Conservation (phyloP, 306 rosid species). For the Aeschynomene evenia region DNA sequence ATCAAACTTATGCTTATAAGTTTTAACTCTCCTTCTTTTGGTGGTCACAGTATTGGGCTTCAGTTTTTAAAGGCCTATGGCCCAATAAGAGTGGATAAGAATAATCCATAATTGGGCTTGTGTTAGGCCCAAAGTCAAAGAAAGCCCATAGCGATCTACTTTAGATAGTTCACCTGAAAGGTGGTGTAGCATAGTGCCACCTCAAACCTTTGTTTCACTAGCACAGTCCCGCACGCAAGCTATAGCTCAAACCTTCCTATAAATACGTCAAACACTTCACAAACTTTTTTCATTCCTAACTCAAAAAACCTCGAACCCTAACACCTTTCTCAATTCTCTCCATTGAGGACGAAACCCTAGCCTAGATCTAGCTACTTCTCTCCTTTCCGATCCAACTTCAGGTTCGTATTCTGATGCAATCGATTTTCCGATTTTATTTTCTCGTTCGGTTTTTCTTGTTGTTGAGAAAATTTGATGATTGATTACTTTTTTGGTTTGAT, state of each 20-base stretch:
- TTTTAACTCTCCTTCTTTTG: too few species aligned
- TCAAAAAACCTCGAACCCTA: conserved; percentile 25
- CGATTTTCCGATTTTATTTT: background rate
- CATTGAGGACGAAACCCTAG: background rate
- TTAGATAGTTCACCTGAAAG: background rate
- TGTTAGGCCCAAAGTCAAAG: background rate
- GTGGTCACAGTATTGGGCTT: too few species aligned
- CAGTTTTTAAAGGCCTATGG: too few species aligned
- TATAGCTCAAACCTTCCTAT: background rate
- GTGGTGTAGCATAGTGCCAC: background rate
- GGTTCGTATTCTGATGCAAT: background rate
- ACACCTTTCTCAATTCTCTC: background rate
- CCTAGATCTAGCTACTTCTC: background rate
- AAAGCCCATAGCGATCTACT: background rate
- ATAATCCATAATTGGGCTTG: background rate
- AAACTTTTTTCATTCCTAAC: background rate
- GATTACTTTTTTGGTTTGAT: background rate
- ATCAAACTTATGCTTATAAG: too few species aligned
- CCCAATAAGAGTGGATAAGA: background rate
- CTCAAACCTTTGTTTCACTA: background rate
- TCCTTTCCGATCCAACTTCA: too few species aligned
- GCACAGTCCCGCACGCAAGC: background rate
- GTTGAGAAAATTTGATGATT: background rate
- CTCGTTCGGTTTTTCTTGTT: too few species aligned
- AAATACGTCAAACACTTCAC: conserved; percentile 2